Conservation (phyloP, 441 rosid species). For the Populus hybrid region DNA sequence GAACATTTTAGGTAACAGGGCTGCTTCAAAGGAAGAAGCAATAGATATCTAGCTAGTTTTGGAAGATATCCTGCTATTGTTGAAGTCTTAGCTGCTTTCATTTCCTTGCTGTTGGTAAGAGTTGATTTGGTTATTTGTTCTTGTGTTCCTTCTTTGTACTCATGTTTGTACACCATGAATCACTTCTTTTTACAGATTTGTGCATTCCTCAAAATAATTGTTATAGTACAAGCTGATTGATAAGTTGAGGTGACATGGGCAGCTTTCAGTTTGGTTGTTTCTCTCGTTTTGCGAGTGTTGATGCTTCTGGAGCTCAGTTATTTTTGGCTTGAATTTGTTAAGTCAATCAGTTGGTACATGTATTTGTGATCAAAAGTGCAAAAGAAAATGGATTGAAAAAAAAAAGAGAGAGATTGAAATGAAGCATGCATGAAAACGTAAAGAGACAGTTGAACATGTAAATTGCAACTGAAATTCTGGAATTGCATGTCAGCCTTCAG, state of each 20-base stretch:
- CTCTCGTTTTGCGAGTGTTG: background rate
- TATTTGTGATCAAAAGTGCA: background rate
- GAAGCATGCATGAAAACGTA: background rate
- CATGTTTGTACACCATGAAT: background rate
- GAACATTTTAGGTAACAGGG: conserved; percentile 21
- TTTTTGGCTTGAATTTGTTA: background rate
- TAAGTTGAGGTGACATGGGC: background rate
- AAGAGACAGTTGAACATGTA: background rate
- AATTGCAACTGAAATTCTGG: background rate
- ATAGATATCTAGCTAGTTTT: conserved; percentile 9
- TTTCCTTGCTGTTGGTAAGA: background rate
- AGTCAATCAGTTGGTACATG: background rate
- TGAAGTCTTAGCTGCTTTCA: background rate
- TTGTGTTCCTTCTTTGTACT: background rate
- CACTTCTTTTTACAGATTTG: background rate
- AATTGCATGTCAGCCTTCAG: background rate
- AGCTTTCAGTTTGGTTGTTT: background rate
- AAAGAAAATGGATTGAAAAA: background rate
- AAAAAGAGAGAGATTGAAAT: background rate
- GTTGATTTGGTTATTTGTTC: background rate
- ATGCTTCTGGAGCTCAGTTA: background rate
- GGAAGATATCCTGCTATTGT: conserved; percentile 10
- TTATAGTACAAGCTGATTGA: background rate
- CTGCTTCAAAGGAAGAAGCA: conserved; percentile 14
- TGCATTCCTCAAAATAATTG: background rate